These are phyloP conservation scores for Lecanicillium sp. DNA, from an alignment of 2,329 filamentous ascomycete species.

Conservation along the genomic window DNA sequence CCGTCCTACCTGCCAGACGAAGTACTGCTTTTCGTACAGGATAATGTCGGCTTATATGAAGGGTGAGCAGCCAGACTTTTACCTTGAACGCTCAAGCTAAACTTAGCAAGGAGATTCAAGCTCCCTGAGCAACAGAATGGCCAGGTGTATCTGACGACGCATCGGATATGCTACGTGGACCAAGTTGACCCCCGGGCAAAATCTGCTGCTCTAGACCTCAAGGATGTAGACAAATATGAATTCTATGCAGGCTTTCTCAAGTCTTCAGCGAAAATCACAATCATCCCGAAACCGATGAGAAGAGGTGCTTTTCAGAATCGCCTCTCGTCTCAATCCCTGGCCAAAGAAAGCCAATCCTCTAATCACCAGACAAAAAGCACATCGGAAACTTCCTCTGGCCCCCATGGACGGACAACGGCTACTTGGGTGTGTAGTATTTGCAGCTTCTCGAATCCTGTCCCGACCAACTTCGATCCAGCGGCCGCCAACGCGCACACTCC, in stretches of 20 bases:
- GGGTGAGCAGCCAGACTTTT: constrained; percentile 57
- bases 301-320: constrained; percentile 50
- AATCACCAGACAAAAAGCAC: background rate
- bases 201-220: constrained; percentile 78
- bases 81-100: constrained; percentile 1
- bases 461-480: constrained; percentile 84
- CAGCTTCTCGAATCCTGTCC: constrained; percentile 86
- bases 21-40: constrained; percentile 90
- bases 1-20: constrained; percentile 90
- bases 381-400: constrained; percentile 25
- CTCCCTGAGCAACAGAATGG: constrained; percentile 90
- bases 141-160: constrained; percentile 92
- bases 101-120: constrained; percentile 66
- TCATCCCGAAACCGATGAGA: constrained; percentile 74
- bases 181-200: constrained; percentile 75
- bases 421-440: constrained; percentile 97
- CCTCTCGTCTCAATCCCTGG: constrained; percentile 36
- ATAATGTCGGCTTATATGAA: constrained; percentile 95
- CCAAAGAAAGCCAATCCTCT: constrained; percentile 31
- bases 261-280: constrained; percentile 86
- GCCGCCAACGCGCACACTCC: constrained; percentile 72
- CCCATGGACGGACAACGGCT: constrained; percentile 47
- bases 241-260: constrained; percentile 92
- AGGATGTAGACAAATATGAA: constrained; percentile 83
- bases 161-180: constrained; percentile 92